Base-by-base conservation (phyloP, 352 stramenopile species). In the Phytophthora sp. region DNA sequence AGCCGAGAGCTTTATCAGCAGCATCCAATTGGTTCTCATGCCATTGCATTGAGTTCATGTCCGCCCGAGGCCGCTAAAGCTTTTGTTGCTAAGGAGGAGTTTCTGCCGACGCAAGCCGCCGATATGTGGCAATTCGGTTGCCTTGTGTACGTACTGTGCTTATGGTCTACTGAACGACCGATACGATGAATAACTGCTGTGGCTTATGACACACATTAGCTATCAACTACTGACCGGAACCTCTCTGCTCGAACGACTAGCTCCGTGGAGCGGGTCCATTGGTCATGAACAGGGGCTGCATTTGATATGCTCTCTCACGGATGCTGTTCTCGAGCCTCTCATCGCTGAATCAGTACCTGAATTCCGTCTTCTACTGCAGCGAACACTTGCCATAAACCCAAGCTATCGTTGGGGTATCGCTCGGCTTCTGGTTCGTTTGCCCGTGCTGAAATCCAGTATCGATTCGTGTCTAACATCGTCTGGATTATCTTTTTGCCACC, bases 51-150 rank as follows among this genome's bases (percentile, higher is more conserved):
- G 0, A 45, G 18, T 5, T 76, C 68, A 5, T 84, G 82, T 31
- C 45, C 82, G 4, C 84, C 82, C 1, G 84, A 93, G 47, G 81
- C 82, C 6, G 80, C 79, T 8, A 73, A 62, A 24, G 71, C 52
- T 35, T 85, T 90, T 42, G 60, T 90, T 7, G 49, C 20, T 2
- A 73, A 73, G 18, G 74, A 81, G 3, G 38, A 55, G 11, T 89
- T 88, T 31, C 41, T 63, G 4, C 79, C 82, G 6, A 91, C 79
- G 0, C 52, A 63, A 18, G 66, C 67, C 3, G 86, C 79, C 5
- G 84, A 93, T 66, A 77, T 91, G 30, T 93, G 84, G 84, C 84
- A 93, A 35, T 88, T 93, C 27, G 84, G 84, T 4, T 93, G 84
- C 41, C 64, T 88, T 42, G 71, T 90, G 84, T 93, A 80, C 31